These are phyloP conservation scores for Lentithecium fluviatile DNA, from an alignment of 495 filamentous ascomycete species.

Conservation along the genomic window DNA sequence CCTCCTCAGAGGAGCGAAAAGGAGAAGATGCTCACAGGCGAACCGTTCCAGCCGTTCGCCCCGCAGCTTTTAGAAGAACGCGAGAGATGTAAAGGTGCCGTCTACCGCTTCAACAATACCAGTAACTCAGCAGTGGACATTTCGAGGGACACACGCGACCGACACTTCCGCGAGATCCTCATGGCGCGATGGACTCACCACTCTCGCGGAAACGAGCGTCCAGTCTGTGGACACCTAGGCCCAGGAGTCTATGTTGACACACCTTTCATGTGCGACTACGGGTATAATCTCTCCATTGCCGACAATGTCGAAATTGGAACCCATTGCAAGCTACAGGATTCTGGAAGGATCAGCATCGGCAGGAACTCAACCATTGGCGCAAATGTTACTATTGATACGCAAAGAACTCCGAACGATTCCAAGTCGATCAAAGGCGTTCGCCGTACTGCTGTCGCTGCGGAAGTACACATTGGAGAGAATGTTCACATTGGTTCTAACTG, in stretches of 20 bases:
- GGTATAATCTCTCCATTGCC: slow-evolving; percentile 88
- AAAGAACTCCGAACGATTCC: slow-evolving; percentile 73
- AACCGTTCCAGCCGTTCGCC: slow-evolving; percentile 75
- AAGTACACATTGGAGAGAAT: slow-evolving; percentile 81
- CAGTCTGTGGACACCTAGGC: slow-evolving; percentile 53
- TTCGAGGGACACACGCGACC: slow-evolving; percentile 73
- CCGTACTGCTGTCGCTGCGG: slow-evolving; percentile 68
- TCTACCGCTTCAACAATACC: slow-evolving; percentile 87
- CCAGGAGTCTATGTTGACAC: slow-evolving; percentile 78
- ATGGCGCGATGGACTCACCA: slow-evolving; percentile 29
- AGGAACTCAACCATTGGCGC: slow-evolving; percentile 78
- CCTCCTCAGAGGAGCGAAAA: slow-evolving; percentile 65
- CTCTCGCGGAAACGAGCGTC: neutral
- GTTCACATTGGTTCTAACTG: slow-evolving; percentile 85
- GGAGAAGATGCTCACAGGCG: slow-evolving; percentile 89
- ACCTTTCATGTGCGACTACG: slow-evolving; percentile 93
- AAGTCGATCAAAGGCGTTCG: slow-evolving; percentile 70
- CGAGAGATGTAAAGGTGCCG: slow-evolving; percentile 77
- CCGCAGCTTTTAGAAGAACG: slow-evolving; percentile 80
- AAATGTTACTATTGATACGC: slow-evolving; percentile 80
- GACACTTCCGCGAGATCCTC: slow-evolving; percentile 75
- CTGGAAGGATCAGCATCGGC: slow-evolving; percentile 71
- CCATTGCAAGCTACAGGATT: slow-evolving; percentile 85
- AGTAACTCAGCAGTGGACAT: slow-evolving; percentile 75
- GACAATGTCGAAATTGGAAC: slow-evolving; percentile 82